Base-by-base conservation (phyloP, 768 basidiomycete species). In the Lyophyllum semitale region DNA sequence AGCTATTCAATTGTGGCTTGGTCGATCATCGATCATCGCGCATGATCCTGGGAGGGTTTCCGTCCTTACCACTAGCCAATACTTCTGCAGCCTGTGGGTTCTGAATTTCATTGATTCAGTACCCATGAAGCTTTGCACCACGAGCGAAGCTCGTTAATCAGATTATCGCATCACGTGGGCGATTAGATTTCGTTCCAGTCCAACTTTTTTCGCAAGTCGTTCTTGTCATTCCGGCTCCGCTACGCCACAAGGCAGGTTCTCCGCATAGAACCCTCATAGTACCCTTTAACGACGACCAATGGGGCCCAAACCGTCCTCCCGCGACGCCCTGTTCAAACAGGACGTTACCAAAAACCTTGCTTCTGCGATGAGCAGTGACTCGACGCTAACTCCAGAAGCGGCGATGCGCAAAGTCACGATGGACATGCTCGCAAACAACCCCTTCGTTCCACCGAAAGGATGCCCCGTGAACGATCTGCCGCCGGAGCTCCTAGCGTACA, bases 401-500 rank as follows among this genome's bases (percentile, higher is more conserved):
- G 75, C 77, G 2, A 66, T 77, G 64, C 62, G 52, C 18, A 62
- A 68, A 57, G 71, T 75, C 25, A 65, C 72, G 7, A 58, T 60
- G 22, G 66, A 71, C 6, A 68, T 79, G 68, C 72, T 79, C 30
- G 57, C 62, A 26, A 75, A 81, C 61, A 83, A 82, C 53, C 82
- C 78, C 0, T 82, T 72, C 53, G 63, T 76, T 25, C 78, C 82
- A 11, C 81, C 81, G 0, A 66, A 65, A 22, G 72, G 75, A 30
- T 84, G 82, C 57, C 80, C 76, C 1, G 73, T 85, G 30, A 80
- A 84, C 52, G 67, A 71, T 33, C 75, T 85, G 15, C 84, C 84
- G 1, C 77, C 77, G 17, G 84, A 86, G 61, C 70, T 87, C 23
- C 75, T 87, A 6, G 80, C 77, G 0, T 74, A 79, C 55, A 80